Conservation (phyloP, 2,329 filamentous ascomycete genomes). For the Pleurostoma richardsiae region DNA sequence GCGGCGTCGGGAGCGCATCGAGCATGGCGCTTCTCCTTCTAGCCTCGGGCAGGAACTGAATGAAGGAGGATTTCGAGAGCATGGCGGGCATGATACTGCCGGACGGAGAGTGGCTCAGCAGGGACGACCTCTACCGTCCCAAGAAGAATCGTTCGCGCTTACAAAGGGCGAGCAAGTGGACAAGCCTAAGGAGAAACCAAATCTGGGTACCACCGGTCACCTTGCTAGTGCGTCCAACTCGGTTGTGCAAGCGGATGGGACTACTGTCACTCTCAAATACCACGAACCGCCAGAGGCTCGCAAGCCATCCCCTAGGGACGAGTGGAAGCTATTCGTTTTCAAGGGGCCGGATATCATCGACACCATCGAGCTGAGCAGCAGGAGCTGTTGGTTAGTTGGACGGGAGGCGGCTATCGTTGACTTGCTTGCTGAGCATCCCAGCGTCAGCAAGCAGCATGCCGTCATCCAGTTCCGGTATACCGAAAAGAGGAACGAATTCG, state of each 20-base stretch:
- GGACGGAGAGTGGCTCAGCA: slow-evolving; percentile 10
- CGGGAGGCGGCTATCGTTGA: slow-evolving; percentile 78
- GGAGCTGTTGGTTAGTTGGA: slow-evolving; percentile 89
- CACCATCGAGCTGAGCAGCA: slow-evolving; percentile 68
- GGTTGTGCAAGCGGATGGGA: slow-evolving; percentile 65
- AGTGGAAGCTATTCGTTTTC: slow-evolving; percentile 92
- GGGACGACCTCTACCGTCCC: slow-evolving; percentile 52
- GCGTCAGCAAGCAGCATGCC: slow-evolving; percentile 91
- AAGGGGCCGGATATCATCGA: slow-evolving; percentile 77
- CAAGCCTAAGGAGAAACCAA: slow-evolving; percentile 78
- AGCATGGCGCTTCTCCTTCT: too few species aligned
- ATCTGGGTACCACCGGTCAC: slow-evolving; percentile 74
- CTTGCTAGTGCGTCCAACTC: slow-evolving; percentile 85
- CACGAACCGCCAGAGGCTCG: slow-evolving; percentile 91
- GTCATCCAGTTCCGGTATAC: slow-evolving; percentile 88
- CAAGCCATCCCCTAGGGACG: slow-evolving; percentile 71
- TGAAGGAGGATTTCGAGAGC: too few species aligned
- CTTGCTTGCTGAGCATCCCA: slow-evolving; percentile 80
- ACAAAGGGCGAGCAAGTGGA: slow-evolving; percentile 43
- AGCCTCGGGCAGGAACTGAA: too few species aligned
- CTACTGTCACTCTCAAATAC: slow-evolving; percentile 82
- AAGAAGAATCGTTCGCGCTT: slow-evolving; percentile 54
- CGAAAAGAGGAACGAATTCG: slow-evolving; percentile 79
- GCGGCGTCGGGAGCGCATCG: too few species aligned
- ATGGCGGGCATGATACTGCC: too few species aligned